phyloP scores from a whole-genome alignment of 139 green algal species.

The Chlamydomonas applanata region DNA sequence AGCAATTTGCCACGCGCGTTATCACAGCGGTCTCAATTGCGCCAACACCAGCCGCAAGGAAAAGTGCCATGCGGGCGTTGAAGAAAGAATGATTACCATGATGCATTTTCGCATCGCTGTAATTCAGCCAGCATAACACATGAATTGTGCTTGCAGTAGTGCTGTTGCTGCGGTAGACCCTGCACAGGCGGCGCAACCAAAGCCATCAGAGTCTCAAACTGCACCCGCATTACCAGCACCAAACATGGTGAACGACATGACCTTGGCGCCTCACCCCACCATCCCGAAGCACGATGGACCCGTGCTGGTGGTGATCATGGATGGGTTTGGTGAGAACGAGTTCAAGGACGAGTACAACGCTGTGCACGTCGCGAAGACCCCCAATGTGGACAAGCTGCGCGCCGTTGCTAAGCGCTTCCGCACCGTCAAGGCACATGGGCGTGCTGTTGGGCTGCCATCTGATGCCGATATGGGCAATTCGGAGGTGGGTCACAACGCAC shows the following conservation, averaged over 20 bases:
- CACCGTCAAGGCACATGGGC: slow-evolving; percentile 84
- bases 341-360: slow-evolving; percentile 80
- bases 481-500: slow-evolving; percentile 92
- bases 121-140: no score
- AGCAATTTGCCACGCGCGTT: no score
- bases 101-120: no score
- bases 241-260: slow-evolving; percentile 36
- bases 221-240: not conserved
- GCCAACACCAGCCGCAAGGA: no score
- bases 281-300: slow-evolving; percentile 65
- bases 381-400: slow-evolving; percentile 67
- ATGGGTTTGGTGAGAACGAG: slow-evolving; percentile 82
- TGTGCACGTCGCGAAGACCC: slow-evolving; percentile 72
- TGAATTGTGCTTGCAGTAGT: no score
- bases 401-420: slow-evolving; percentile 44
- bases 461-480: slow-evolving; percentile 95
- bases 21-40: no score
- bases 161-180: no score
- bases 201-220: no score
- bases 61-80: no score
- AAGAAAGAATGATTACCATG: no score
- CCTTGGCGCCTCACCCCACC: slow-evolving; percentile 57
- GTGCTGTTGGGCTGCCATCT: slow-evolving; percentile 86
- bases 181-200: no score
- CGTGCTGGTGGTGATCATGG: slow-evolving; percentile 72